Evolutionary conservation across 768 basidiomycete genomes (phyloP).

Genomic region (Amanita molliuscula): DNA sequence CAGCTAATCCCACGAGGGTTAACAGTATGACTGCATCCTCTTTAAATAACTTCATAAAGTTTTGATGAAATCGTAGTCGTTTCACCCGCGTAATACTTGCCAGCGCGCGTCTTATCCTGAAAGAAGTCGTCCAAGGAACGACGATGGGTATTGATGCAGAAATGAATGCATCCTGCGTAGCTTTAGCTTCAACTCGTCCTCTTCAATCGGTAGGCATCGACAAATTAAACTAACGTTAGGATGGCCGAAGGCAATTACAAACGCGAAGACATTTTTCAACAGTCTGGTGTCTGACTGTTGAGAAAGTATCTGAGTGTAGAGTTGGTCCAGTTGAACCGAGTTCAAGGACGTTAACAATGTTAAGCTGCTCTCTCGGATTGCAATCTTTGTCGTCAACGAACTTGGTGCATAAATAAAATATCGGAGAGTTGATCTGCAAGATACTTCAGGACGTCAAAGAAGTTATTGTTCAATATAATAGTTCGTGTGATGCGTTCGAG

Average conservation of each 20-base stretch:
- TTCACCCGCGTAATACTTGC: background rate
- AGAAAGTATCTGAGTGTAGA: slow-evolving; percentile 9
- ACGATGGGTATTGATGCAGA: background rate
- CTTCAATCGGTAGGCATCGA: background rate
- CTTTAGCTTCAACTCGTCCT: background rate
- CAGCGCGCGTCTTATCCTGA: background rate
- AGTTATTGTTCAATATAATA: background rate
- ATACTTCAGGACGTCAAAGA: background rate
- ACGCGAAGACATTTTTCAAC: background rate
- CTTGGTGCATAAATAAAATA: slow-evolving; percentile 14
- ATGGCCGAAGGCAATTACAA: background rate
- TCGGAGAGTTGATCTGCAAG: background rate
- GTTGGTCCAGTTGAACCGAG: slow-evolving; percentile 10
- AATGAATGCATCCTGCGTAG: background rate
- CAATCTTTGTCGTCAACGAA: slow-evolving; percentile 12
- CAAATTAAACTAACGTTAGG: background rate
- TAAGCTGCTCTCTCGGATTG: slow-evolving; percentile 4
- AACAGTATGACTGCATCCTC: no score
- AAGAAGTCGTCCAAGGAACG: background rate
- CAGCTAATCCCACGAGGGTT: no score
- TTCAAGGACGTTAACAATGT: background rate
- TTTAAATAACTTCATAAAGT: background rate
- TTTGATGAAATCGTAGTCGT: background rate
- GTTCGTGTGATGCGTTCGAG: background rate
- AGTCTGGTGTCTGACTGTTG: background rate